These are phyloP conservation scores for Beauveria caledonica DNA, from an alignment of 2,329 filamentous ascomycete species.

Conservation along the genomic window DNA sequence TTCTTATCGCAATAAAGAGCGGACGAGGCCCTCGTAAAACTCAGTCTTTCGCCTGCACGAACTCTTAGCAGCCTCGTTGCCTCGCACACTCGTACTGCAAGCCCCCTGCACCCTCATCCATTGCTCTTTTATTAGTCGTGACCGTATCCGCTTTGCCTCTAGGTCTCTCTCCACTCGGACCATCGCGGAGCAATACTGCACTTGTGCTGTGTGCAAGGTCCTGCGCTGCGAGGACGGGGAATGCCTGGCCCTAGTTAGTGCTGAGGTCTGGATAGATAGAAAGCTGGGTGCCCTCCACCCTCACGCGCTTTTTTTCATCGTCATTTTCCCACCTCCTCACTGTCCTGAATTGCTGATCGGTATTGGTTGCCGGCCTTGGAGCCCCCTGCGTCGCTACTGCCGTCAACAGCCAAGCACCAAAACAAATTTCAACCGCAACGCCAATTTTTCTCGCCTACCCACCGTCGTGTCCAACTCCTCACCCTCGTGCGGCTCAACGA, in stretches of 20 bases:
- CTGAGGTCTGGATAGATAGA: conserved; percentile 6
- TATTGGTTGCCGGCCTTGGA: neutral
- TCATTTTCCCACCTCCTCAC: neutral
- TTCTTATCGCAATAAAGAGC: neutral
- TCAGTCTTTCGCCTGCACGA: neutral
- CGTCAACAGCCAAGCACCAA: neutral
- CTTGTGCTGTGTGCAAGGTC: neutral
- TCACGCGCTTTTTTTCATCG: neutral
- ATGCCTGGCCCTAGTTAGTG: neutral
- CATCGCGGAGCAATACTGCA: conserved; percentile 11
- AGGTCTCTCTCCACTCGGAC: conserved; percentile 11
- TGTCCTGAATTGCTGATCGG: neutral
- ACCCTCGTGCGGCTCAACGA: neutral
- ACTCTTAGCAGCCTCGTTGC: neutral
- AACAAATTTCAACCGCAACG: neutral
- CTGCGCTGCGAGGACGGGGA: conserved; percentile 7
- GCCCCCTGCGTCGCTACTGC: conserved; percentile 8
- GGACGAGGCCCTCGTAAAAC: neutral
- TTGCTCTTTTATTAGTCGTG: conserved; percentile 6
- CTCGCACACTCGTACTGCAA: neutral
- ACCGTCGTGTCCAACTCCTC: neutral
- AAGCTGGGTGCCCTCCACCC: conserved; percentile 5
- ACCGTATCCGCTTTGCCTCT: conserved; percentile 11
- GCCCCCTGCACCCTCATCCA: neutral
- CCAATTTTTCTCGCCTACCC: neutral